Evolutionary conservation across 768 basidiomycete genomes (phyloP), one percentile per base, ranked within the genome.

Genomic region (Lentinula raphanica): DNA sequence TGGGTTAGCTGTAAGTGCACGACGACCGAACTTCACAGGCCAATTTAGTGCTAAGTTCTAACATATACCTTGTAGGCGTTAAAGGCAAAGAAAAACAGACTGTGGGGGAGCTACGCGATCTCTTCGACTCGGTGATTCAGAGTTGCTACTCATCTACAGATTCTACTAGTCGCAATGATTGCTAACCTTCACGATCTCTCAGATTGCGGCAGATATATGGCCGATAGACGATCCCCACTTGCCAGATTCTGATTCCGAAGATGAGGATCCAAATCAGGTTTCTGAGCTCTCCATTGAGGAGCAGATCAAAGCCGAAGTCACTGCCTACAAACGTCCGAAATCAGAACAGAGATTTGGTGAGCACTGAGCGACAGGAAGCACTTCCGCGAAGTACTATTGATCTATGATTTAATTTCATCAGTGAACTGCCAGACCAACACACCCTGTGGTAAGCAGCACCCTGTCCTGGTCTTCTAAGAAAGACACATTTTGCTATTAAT

Each of bases 11-110:
- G 90, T 77, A 66, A 65, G 78, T 67, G 40, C 15, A 54, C 13
- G 21, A 39, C 32, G n/a, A n/a, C 23, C 17, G 17, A 9, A 21
- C 11, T 49, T n/a, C n/a, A n/a, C n/a, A n/a, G n/a, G n/a, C n/a
- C n/a, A n/a, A n/a, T n/a, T n/a, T n/a, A n/a, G n/a, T n/a, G n/a
- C n/a, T n/a, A n/a, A n/a, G n/a, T n/a, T n/a, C 17, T 15, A 5
- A 12, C 38, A 23, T 28, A 21, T 27, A 39, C 2, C n/a, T 5
- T 46, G 17, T 28, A 82, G 81, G 81, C 63, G 80, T 91, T 29
- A 90, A 87, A 68, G 92, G 92, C 19, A 93, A 87, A 63, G 92
- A 94, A 68, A 87, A 81, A 61, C 86, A 86, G 65, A 80, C 88
- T 0, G 81, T 90, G 3, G 84, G 86, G 36, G 92, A 94, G 66